Conservation (phyloP, 2,329 filamentous ascomycete species). For the Fusarium pininemorale region DNA sequence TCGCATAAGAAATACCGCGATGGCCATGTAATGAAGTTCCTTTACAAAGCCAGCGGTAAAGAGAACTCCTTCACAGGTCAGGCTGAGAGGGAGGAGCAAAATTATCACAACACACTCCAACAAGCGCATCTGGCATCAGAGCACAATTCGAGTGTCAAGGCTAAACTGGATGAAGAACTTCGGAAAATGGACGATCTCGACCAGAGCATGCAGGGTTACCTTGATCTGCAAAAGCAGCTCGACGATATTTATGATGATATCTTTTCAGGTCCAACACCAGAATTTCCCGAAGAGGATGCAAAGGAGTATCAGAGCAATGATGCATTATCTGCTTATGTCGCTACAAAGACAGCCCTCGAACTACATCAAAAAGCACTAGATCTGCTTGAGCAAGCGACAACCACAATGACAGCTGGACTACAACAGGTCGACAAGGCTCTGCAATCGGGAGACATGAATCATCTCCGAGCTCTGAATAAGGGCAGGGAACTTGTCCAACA, state of each 20-base stretch:
- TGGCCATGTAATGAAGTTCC: constrained; percentile 60
- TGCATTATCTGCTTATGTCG: constrained; percentile 51
- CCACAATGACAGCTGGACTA: constrained; percentile 47
- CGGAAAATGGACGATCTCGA: constrained; percentile 50
- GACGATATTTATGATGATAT: constrained; percentile 61
- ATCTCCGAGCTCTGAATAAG: constrained; percentile 22
- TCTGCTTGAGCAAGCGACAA: constrained; percentile 51
- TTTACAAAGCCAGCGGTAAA: constrained; percentile 60
- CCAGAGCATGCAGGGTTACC: constrained; percentile 47
- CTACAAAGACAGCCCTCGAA: constrained; percentile 48
- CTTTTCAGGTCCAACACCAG: constrained; percentile 62
- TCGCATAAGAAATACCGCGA: constrained; percentile 64
- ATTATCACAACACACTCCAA: constrained; percentile 64
- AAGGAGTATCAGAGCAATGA: constrained; percentile 51
- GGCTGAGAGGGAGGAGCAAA: constrained; percentile 62
- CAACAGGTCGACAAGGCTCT: constrained; percentile 54
- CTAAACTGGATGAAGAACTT: constrained; percentile 53
- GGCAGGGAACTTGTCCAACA: constrained; percentile 15
- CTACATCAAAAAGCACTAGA: constrained; percentile 53
- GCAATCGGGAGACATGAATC: constrained; percentile 44
- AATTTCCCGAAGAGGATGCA: constrained; percentile 62
- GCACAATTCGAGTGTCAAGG: constrained; percentile 51
- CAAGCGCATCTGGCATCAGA: constrained; percentile 57
- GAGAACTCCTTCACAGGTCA: constrained; percentile 52
- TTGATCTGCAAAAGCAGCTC: constrained; percentile 55